Percentiles rank a stretch among this genome's conserved stretches.
These are phyloP conservation scores for Rhizopogon vesiculosus DNA, from an alignment of 768 basidiomycete species.

Conservation along the genomic window DNA sequence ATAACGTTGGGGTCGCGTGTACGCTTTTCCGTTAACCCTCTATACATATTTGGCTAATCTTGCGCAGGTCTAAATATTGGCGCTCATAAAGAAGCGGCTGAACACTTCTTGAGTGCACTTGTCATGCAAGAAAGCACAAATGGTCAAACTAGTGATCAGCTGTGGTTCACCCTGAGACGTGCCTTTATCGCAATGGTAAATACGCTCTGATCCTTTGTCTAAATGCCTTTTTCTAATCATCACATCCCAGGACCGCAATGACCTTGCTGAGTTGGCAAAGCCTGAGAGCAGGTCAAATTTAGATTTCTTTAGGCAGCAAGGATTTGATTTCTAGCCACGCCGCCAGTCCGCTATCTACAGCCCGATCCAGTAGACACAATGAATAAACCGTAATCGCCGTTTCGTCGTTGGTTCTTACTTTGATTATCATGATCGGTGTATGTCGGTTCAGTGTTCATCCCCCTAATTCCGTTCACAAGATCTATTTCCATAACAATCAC, in stretches of 20 bases:
- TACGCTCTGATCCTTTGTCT: background rate
- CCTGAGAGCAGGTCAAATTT: slow-evolving; percentile 58
- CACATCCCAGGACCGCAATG: slow-evolving; percentile 59
- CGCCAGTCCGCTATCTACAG: background rate
- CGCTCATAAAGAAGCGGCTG: slow-evolving; percentile 91
- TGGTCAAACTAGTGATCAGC: slow-evolving; percentile 72
- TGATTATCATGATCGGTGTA: background rate
- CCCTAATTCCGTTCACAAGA: no score
- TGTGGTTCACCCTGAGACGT: slow-evolving; percentile 88
- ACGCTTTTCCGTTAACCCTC: slow-evolving; percentile 15
- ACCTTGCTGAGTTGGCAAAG: slow-evolving; percentile 75
- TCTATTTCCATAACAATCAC: background rate
- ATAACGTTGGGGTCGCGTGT: slow-evolving; percentile 98
- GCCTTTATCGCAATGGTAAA: slow-evolving; percentile 78
- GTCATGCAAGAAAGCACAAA: slow-evolving; percentile 67
- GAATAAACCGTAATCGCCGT: background rate
- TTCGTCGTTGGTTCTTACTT: background rate
- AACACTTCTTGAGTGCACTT: slow-evolving; percentile 88
- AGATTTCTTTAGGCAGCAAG: slow-evolving; percentile 72
- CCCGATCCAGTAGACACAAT: background rate
- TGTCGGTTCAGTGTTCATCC: background rate
- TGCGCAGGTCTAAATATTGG: slow-evolving; percentile 87
- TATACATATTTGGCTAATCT: slow-evolving; percentile 1
- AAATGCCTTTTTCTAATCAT: background rate
- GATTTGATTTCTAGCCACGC: slow-evolving; percentile 77